Evolutionary conservation across 2,329 filamentous ascomycete species (phyloP).

Genomic region (Juglanconis juglandina): DNA sequence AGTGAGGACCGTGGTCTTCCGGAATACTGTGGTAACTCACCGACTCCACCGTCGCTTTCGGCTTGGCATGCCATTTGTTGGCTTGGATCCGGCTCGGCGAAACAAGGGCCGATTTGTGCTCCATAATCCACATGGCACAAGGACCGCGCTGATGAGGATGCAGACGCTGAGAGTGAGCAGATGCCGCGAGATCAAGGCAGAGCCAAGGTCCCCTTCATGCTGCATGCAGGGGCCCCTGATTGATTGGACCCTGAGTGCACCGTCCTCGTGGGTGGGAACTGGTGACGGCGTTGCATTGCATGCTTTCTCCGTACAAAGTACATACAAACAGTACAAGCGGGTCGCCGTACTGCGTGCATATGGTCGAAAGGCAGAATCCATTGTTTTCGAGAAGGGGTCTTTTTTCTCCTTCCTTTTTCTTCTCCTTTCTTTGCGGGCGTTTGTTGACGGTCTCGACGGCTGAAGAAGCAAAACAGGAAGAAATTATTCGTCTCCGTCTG

Average conservation of each 20-base stretch:
- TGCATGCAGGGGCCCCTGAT: neutral
- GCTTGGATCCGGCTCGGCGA: neutral
- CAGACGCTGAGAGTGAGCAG: neutral
- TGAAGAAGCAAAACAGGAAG: too few species aligned
- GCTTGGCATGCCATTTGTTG: neutral
- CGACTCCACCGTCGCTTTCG: neutral
- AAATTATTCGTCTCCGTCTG: too few species aligned
- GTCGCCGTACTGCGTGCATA: neutral
- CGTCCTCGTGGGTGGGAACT: neutral
- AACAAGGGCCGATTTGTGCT: neutral
- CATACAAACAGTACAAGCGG: neutral
- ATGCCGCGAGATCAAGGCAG: neutral
- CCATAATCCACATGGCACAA: neutral
- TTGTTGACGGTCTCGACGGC: too few species aligned
- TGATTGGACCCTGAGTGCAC: neutral
- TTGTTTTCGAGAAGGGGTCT: neutral
- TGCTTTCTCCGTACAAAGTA: neutral
- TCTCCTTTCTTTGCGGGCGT: too few species aligned
- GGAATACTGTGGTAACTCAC: neutral
- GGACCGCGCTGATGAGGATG: too few species aligned
- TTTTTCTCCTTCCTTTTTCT: neutral
- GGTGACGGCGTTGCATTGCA: neutral
- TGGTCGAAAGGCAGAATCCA: neutral
- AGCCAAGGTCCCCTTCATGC: too few species aligned
- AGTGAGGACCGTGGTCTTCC: too few species aligned